Conservation (phyloP, 1,284 basidiomycete species). For the Ceratobasidium theobromae region DNA sequence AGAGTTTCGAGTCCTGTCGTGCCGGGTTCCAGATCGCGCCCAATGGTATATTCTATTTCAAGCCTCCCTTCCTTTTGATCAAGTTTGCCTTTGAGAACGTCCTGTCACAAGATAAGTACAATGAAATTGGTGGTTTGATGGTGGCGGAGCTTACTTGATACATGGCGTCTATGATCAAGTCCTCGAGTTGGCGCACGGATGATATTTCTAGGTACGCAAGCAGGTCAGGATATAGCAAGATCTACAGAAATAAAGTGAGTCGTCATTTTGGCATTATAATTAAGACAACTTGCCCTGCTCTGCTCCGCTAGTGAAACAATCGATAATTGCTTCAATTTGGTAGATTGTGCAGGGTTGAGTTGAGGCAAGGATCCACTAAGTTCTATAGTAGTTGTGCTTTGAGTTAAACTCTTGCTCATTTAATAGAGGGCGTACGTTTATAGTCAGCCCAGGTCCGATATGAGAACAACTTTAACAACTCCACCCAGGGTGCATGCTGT, state of each 20-base stretch:
- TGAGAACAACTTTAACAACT: constrained; percentile 81
- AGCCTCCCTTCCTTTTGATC: constrained; percentile 86
- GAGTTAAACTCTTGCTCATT: not conserved
- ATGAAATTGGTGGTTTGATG: not conserved
- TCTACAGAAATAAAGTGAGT: constrained; percentile 58
- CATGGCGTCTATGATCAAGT: constrained; percentile 93
- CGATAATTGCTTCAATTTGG: constrained; percentile 89
- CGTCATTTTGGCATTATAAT: not conserved
- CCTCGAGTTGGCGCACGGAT: constrained; percentile 83
- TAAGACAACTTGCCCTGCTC: constrained; percentile 61
- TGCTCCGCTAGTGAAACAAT: constrained; percentile 78
- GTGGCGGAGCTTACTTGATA: constrained; percentile 56
- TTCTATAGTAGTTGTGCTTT: constrained; percentile 47
- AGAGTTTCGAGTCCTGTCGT: constrained; percentile 56
- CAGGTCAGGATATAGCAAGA: constrained; percentile 70
- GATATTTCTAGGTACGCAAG: constrained; percentile 68
- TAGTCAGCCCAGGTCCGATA: constrained; percentile 86
- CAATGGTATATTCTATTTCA: constrained; percentile 88
- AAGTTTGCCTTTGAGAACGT: constrained; percentile 83
- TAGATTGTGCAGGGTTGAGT: constrained; percentile 69
- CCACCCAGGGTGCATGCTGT: constrained; percentile 59
- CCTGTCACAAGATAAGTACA: constrained; percentile 39
- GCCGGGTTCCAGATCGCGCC: constrained; percentile 77
- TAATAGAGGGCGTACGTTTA: constrained; percentile 45
- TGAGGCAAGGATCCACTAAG: constrained; percentile 65